A percentile compares a stretch with the other conserved stretches of the same genome.
Conservation (phyloP, 225 moss, liverwort and hornwort genomes). For the Bryoerythrophyllum caledonicum region DNA sequence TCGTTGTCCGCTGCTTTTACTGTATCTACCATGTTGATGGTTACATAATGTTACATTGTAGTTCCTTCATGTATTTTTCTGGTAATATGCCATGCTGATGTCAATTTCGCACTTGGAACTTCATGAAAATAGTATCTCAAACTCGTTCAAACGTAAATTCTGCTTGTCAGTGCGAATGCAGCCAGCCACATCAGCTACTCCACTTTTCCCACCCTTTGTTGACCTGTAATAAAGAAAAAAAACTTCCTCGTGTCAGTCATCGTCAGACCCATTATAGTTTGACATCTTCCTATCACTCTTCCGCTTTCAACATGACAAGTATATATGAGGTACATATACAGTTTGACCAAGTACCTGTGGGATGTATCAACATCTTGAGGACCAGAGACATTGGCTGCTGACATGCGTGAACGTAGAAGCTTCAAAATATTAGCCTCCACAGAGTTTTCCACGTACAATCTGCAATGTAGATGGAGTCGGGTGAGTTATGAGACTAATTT, state of each 20-base stretch:
- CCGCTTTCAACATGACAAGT: constrained; percentile 12
- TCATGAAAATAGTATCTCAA: constrained; percentile 95
- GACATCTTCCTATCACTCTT: constrained; percentile 11
- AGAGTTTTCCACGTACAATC: constrained; percentile 92
- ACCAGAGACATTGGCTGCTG: constrained; percentile 51
- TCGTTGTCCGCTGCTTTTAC: too few species aligned
- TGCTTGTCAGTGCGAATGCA: constrained; percentile 99
- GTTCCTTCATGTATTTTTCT: constrained; percentile 35
- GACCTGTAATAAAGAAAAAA: constrained; percentile 46
- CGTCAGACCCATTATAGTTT: constrained; percentile 13
- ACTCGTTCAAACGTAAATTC: constrained; percentile 89
- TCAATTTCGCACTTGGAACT: constrained; percentile 1
- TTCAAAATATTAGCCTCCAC: constrained; percentile 98
- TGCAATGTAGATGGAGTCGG: constrained; percentile 33
- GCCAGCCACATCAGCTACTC: constrained; percentile 86
- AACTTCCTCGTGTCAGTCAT: not conserved
- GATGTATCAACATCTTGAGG: constrained; percentile 73
- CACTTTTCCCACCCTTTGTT: constrained; percentile 73
- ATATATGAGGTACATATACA: constrained; percentile 13
- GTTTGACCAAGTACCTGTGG: constrained; percentile 52
- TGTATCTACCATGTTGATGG: not conserved
- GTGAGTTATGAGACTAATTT: constrained; percentile 9
- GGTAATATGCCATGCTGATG: constrained; percentile 20
- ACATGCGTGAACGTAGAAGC: constrained; percentile 80
- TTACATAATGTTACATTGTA: not conserved